A percentile compares a stretch with the other conserved stretches of the same genome.
These are phyloP conservation scores for Penstemon barbatus DNA, from an alignment of 257 asterid species.

Conservation along the genomic window DNA sequence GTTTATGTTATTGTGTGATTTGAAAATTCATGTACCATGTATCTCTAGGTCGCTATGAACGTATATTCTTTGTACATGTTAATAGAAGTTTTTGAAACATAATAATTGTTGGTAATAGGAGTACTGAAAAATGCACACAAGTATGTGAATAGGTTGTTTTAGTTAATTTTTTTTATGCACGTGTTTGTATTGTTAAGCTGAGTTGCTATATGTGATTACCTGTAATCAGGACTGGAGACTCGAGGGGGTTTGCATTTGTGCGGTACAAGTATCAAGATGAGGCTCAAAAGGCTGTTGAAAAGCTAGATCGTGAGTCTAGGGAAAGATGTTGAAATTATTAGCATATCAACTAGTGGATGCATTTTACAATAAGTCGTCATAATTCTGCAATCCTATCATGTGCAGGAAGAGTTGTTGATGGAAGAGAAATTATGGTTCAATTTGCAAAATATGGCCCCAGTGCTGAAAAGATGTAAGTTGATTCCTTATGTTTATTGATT, in stretches of 20 bases:
- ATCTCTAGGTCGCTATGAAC: no score
- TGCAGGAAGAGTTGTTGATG: slow-evolving; percentile 90
- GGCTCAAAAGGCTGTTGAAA: slow-evolving; percentile 91
- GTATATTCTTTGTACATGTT: no score
- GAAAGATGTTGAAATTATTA: not conserved
- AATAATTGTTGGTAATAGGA: not conserved
- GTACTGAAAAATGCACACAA: not conserved
- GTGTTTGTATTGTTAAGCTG: not conserved
- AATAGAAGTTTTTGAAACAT: no score
- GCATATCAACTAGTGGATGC: not conserved
- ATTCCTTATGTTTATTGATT: not conserved
- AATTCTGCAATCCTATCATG: not conserved
- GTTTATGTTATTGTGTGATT: no score
- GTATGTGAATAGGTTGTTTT: not conserved
- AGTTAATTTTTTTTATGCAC: not conserved
- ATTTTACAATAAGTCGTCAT: not conserved
- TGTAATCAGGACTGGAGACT: slow-evolving; percentile 84
- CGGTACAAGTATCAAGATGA: slow-evolving; percentile 95
- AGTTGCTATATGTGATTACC: slow-evolving; percentile 1
- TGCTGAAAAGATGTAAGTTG: slow-evolving; percentile 84
- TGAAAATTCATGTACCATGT: no score
- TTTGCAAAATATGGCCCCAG: slow-evolving; percentile 97
- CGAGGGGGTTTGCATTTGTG: slow-evolving; percentile 95
- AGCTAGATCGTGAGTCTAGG: slow-evolving; percentile 72
- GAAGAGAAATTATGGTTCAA: slow-evolving; percentile 96